A percentile compares a stretch with the other conserved stretches of the same genome.
phyloP scores from a whole-genome alignment of 495 filamentous ascomycete species.

The Talaromyces proteolyticus region DNA sequence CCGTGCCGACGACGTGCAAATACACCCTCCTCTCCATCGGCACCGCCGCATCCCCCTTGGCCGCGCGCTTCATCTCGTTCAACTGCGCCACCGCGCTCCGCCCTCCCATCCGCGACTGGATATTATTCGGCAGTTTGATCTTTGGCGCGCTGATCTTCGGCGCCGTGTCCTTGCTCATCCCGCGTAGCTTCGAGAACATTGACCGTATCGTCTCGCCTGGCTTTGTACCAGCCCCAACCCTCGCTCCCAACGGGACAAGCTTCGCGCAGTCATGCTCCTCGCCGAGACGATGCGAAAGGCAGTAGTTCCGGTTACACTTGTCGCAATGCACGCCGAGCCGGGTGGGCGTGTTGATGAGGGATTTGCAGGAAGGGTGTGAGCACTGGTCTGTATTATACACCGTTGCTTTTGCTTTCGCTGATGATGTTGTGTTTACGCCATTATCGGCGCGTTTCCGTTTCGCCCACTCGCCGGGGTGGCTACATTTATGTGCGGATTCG shows the following conservation, averaged over 20 bases:
- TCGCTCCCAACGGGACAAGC: slow-evolving; percentile 60
- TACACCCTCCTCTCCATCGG: slow-evolving; percentile 78
- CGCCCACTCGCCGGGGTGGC: slow-evolving; percentile 83
- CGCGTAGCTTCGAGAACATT: slow-evolving; percentile 57
- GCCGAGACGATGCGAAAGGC: slow-evolving; percentile 79
- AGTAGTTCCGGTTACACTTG: slow-evolving; percentile 80
- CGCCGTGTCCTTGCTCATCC: slow-evolving; percentile 59
- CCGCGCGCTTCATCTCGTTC: slow-evolving; percentile 72
- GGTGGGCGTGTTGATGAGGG: slow-evolving; percentile 71
- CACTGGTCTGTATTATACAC: slow-evolving; percentile 66
- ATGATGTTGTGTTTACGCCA: slow-evolving; percentile 3
- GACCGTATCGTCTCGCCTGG: slow-evolving; percentile 43
- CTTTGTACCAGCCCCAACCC: slow-evolving; percentile 26
- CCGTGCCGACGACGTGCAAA: slow-evolving; percentile 67
- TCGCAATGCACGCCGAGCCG: slow-evolving; percentile 76
- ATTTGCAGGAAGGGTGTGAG: slow-evolving; percentile 72
- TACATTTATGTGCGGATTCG: slow-evolving; percentile 76
- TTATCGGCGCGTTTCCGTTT: slow-evolving; percentile 43
- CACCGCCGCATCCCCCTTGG: slow-evolving; percentile 82
- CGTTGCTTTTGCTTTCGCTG: slow-evolving; percentile 40
- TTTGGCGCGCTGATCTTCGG: slow-evolving; percentile 31
- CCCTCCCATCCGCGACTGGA: slow-evolving; percentile 38
- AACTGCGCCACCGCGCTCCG: slow-evolving; percentile 42
- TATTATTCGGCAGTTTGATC: slow-evolving; percentile 38
- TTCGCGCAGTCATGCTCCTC: slow-evolving; percentile 86